Evolutionary conservation across 2,329 filamentous ascomycete genomes (phyloP), one percentile per base, ranked within the genome.

Genomic region (Polytolypa hystricis): DNA sequence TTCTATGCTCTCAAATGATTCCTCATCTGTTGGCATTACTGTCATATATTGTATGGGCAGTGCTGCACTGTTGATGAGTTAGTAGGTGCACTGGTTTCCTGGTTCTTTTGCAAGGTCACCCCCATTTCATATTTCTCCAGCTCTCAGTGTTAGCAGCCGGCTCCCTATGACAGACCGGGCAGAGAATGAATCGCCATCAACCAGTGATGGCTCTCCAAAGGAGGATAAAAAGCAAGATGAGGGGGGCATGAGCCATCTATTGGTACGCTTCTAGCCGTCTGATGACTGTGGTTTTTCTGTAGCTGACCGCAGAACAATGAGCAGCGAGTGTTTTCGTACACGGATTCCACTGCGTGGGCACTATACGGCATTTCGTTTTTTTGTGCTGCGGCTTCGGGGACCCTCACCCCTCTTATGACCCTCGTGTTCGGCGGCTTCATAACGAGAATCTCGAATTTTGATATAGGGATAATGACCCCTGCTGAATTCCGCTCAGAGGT

Each of bases 361-460:
- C 27, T 37, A 25, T 37, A 37, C 25, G 17, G 3, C 1, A 12
- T 37, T 17, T 37, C 34, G 6, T 31, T 31, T 11, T 9, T 37
- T 19, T n/a, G 26, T 15, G 26, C 34, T 11, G 17, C 30, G 9
- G 27, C 27, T 17, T 17, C 34, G 3, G 34, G 34, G 5, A 18
- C 27, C 16, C 26, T 27, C 7, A 37, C 30, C 26, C 34, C 34
- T 11, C 14, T 30, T 17, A 37, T 37, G 34, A 37, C 34, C 3
- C 19, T 37, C 17, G 27, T 37, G 12, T 37, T 37, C 10, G 34
- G 34, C 30, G 34, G 34, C 11, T 37, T 37, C 14, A 27, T 37
- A 16, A 37, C 34, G 11, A 19, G 11, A 5, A 30, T 30, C 12
- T 30, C 34, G 19, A 19, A 37, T 23, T 37, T 30, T 30, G 14